Conservation (phyloP, 805 yeast species). For the Cyberlindnera misumaiensis region DNA sequence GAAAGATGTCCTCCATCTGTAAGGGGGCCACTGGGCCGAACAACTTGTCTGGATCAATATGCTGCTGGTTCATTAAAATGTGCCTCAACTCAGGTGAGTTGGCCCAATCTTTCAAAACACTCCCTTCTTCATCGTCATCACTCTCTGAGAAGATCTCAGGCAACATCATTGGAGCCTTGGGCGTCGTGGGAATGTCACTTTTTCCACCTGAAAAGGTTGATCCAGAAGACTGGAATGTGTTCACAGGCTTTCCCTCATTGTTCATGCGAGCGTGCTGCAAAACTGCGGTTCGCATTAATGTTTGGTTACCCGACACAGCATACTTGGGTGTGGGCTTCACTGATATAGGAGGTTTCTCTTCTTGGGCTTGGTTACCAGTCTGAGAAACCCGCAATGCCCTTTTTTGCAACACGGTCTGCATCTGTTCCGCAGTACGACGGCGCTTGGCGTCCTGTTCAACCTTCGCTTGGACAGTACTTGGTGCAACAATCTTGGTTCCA, state of each 20-base stretch:
- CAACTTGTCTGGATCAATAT: slow-evolving; percentile 56
- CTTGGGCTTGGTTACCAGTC: slow-evolving; percentile 1
- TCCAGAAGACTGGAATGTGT: slow-evolving; percentile 8
- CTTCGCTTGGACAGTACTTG: slow-evolving; percentile 11
- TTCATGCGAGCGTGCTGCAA: slow-evolving; percentile 26
- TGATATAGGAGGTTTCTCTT: slow-evolving; percentile 4
- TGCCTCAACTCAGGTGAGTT: slow-evolving; percentile 47
- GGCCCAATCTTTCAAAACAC: slow-evolving; percentile 54
- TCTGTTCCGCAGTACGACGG: slow-evolving; percentile 21
- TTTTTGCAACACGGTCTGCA: slow-evolving; percentile 16
- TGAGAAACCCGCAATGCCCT: slow-evolving; percentile 22
- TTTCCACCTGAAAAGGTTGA: slow-evolving; percentile 3
- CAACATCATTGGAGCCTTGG: slow-evolving; percentile 21
- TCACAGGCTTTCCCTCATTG: slow-evolving; percentile 9
- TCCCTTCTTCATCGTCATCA: slow-evolving; percentile 46
- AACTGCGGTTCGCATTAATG: slow-evolving; percentile 28
- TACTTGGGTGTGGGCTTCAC: slow-evolving; percentile 11
- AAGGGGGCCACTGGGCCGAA: slow-evolving; percentile 73
- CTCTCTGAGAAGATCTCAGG: slow-evolving; percentile 47
- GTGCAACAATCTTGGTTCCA: slow-evolving; percentile 20
- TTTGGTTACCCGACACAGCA: slow-evolving; percentile 14
- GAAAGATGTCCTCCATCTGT: slow-evolving; percentile 64
- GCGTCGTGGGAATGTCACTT: slow-evolving; percentile 15
- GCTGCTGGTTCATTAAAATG: slow-evolving; percentile 38
- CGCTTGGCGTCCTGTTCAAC: slow-evolving; percentile 20